These are phyloP conservation scores for Erucastrum elatum DNA, from an alignment of 345 rosid genomes.

Conservation along the genomic window DNA sequence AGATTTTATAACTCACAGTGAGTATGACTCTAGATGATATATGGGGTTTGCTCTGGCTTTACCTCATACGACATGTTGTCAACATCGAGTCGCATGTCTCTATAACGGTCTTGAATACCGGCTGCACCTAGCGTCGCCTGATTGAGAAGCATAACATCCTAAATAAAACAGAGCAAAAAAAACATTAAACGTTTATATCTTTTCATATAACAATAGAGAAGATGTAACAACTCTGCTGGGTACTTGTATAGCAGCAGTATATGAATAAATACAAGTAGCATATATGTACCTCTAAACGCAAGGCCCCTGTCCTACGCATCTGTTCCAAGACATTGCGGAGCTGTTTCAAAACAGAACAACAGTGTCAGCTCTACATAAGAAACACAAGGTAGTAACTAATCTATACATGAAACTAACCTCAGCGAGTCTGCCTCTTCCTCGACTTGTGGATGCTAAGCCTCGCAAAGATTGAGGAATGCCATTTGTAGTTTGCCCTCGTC, in stretches of 20 bases:
- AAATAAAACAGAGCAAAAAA: slow-evolving; percentile 20
- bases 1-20: slow-evolving; percentile 1
- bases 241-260: neutral
- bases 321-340: slow-evolving; percentile 77
- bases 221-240: neutral
- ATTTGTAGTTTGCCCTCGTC: slow-evolving; percentile 58
- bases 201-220: neutral
- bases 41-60: neutral
- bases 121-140: slow-evolving; percentile 69
- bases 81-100: slow-evolving; percentile 96
- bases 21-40: neutral
- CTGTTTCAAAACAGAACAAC: slow-evolving; percentile 44
- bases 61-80: slow-evolving; percentile 99
- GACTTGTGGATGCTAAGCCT: slow-evolving; percentile 56
- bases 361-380: slow-evolving; percentile 28
- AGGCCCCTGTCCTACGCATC: slow-evolving; percentile 77
- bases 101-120: slow-evolving; percentile 71
- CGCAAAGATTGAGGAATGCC: slow-evolving; percentile 60
- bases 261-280: neutral
- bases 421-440: slow-evolving; percentile 69
- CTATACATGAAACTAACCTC: slow-evolving; percentile 61
- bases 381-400: slow-evolving; percentile 2
- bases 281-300: slow-evolving; percentile 67
- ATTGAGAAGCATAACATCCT: slow-evolving; percentile 87
- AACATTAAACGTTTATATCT: neutral